Evolutionary conservation across 139 green algal genomes (phyloP).

Genomic region (Chlorella vulgaris): DNA sequence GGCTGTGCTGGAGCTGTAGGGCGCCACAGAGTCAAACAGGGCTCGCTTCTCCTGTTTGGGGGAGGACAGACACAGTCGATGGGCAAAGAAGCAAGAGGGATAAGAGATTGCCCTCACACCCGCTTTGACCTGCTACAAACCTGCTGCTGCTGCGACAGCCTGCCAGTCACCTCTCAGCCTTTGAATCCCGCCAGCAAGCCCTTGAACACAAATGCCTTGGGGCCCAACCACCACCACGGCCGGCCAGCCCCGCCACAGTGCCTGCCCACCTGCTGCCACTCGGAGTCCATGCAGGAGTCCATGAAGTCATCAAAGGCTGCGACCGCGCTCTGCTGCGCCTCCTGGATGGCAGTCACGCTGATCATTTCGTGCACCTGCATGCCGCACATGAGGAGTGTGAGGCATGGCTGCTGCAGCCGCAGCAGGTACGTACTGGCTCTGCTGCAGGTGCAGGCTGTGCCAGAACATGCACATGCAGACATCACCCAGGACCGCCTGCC

Average conservation of each 20-base stretch:
- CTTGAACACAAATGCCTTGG: too few species aligned
- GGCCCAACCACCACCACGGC: neutral
- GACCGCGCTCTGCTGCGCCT: constrained; percentile 74
- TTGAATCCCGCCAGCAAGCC: too few species aligned
- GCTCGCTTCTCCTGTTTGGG: constrained; percentile 70
- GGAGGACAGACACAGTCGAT: neutral
- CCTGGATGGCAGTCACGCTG: constrained; percentile 55
- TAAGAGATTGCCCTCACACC: too few species aligned
- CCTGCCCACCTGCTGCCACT: constrained; percentile 24
- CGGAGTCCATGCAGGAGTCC: constrained; percentile 50
- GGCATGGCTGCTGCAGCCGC: neutral
- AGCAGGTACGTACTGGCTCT: neutral
- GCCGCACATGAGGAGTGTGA: neutral
- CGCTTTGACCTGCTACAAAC: too few species aligned
- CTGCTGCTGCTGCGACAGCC: too few species aligned
- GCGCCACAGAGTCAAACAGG: constrained; percentile 71
- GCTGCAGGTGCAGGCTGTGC: too few species aligned
- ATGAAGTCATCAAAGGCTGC: constrained; percentile 82
- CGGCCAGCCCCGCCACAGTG: neutral
- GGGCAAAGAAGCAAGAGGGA: neutral
- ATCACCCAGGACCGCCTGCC: neutral
- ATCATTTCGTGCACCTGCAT: constrained; percentile 33
- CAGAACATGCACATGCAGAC: neutral
- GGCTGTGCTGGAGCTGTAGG: constrained; percentile 29
- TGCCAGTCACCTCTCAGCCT: too few species aligned